A percentile compares a stretch with the other conserved stretches of the same genome.
These are phyloP conservation scores for Rutstroemia sp. DNA, from an alignment of 2,329 filamentous ascomycete genomes.

Conservation along the genomic window DNA sequence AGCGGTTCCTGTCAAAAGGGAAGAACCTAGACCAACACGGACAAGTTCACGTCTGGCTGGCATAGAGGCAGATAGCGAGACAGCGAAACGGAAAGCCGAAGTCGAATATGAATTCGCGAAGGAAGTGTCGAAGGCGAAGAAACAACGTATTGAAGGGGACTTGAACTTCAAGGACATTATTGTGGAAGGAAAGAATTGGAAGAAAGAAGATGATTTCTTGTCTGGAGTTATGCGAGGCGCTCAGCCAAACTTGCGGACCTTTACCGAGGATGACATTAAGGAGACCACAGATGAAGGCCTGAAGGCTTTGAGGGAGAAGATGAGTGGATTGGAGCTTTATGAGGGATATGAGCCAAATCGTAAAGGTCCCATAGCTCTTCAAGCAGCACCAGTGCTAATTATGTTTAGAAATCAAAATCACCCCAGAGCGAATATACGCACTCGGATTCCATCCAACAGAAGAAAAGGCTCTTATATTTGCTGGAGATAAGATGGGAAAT, in stretches of 20 bases:
- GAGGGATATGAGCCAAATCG: conserved; percentile 76
- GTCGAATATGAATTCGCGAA: conserved; percentile 50
- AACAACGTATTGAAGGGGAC: conserved; percentile 56
- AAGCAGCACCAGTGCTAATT: conserved; percentile 1
- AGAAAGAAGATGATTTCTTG: conserved; percentile 58
- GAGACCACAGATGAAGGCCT: conserved; percentile 72
- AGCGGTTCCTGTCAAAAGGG: conserved; percentile 40
- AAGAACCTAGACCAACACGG: conserved; percentile 43
- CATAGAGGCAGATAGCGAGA: conserved; percentile 46
- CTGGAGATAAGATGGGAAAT: conserved; percentile 88
- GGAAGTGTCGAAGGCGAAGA: conserved; percentile 52
- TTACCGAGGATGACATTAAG: conserved; percentile 74
- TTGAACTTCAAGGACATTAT: conserved; percentile 70
- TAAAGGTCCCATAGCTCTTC: conserved; percentile 32
- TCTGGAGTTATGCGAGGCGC: conserved; percentile 59
- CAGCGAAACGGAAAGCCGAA: conserved; percentile 61
- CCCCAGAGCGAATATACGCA: conserved; percentile 78
- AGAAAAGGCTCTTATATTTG: conserved; percentile 83
- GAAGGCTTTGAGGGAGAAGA: conserved; percentile 63
- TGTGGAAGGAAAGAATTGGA: conserved; percentile 73
- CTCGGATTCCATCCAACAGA: conserved; percentile 82
- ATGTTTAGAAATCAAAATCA: conserved; percentile 73
- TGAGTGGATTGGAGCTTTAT: conserved; percentile 73
- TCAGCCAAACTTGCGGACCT: conserved; percentile 76
- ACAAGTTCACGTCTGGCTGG: conserved; percentile 53